Percentiles rank a stretch among this genome's conserved stretches.
phyloP scores from a whole-genome alignment of 108 stramenopile species.

The Skeletonema menzelii region DNA sequence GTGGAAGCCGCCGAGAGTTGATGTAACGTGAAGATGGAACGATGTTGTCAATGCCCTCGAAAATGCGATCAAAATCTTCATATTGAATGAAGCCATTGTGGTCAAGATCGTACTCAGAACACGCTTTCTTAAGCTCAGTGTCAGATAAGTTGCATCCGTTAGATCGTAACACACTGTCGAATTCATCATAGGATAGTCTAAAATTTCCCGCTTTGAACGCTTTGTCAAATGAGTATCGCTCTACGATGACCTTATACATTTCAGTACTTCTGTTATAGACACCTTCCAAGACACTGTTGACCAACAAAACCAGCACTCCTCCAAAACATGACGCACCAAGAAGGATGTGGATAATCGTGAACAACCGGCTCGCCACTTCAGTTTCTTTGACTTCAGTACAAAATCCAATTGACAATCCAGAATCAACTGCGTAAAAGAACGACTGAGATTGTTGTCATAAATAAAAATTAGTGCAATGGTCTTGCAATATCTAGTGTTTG shows the following conservation, averaged over 20 bases:
- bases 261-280: constrained; percentile 5
- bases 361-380: constrained; percentile 43
- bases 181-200: constrained; percentile 29
- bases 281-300: constrained; percentile 52
- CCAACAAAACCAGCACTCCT: constrained; percentile 55
- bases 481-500: no score
- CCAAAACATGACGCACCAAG: constrained; percentile 58
- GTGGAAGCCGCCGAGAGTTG: background rate
- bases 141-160: background rate
- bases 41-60: background rate
- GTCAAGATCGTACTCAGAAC: background rate
- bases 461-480: no score
- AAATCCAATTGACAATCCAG: constrained; percentile 69
- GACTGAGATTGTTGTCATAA: constrained; percentile 10
- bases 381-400: constrained; percentile 60
- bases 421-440: constrained; percentile 67
- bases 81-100: background rate
- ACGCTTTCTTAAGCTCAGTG: background rate
- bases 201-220: constrained; percentile 29
- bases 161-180: constrained; percentile 18
- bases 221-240: constrained; percentile 40
- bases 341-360: constrained; percentile 54
- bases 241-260: constrained; percentile 46
- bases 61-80: background rate
- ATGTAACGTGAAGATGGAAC: background rate